A percentile compares a stretch with the other conserved stretches of the same genome.
These are phyloP conservation scores for Harringtonia lauricola DNA, from an alignment of 2,329 filamentous ascomycete genomes.

Conservation along the genomic window DNA sequence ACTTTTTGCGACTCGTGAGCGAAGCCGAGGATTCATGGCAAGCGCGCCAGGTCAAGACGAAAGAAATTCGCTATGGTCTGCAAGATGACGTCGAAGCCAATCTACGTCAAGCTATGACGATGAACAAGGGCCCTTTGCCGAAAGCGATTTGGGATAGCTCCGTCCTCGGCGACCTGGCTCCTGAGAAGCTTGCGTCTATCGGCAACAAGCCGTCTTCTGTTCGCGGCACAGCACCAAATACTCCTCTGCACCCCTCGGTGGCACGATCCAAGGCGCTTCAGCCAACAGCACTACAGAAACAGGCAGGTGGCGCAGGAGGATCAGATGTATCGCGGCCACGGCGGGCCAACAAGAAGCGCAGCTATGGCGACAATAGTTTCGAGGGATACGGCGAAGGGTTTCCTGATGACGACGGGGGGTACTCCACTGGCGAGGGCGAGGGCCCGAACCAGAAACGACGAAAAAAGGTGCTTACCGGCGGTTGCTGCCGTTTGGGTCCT, in stretches of 20 bases:
- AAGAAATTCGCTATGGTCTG: slow-evolving; percentile 44
- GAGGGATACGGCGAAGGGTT: slow-evolving; percentile 66
- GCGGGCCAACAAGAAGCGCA: slow-evolving; percentile 59
- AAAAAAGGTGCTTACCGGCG: slow-evolving; percentile 46
- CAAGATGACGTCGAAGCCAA: slow-evolving; percentile 29
- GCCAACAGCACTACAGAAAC: slow-evolving; percentile 17
- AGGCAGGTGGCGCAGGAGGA: slow-evolving; percentile 12
- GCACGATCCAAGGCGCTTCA: slow-evolving; percentile 25
- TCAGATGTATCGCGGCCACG: slow-evolving; percentile 46
- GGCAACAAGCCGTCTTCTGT: slow-evolving; percentile 28
- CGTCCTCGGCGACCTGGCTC: slow-evolving; percentile 45
- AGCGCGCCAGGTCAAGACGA: slow-evolving; percentile 39
- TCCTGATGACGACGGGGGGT: slow-evolving; percentile 58
- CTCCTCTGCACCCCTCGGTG: slow-evolving; percentile 28
- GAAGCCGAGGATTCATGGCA: slow-evolving; percentile 47
- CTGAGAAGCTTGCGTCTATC: slow-evolving; percentile 23
- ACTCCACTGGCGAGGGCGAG: slow-evolving; percentile 63
- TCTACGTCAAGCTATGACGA: slow-evolving; percentile 41
- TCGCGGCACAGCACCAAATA: slow-evolving; percentile 41
- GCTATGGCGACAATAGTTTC: slow-evolving; percentile 64
- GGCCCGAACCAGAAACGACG: slow-evolving; percentile 45
- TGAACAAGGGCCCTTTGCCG: slow-evolving; percentile 46
- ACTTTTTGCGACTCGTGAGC: slow-evolving; percentile 40
- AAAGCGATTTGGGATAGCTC: slow-evolving; percentile 45
- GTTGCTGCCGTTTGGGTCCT: slow-evolving; percentile 14